Base-by-base conservation (phyloP, 257 asterid species). In the Petrea volubilis region DNA sequence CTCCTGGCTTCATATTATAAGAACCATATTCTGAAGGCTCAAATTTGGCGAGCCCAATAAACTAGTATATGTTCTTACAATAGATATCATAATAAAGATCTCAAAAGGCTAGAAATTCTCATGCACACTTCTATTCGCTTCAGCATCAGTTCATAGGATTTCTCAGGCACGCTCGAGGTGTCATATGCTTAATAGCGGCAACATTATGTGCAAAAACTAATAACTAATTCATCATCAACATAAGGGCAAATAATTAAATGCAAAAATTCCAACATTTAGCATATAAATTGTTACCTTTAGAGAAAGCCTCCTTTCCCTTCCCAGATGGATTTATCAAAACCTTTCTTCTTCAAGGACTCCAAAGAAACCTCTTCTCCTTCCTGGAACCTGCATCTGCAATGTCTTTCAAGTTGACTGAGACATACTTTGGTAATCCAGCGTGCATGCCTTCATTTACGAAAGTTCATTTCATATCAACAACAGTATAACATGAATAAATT, bases 311-410 rank as follows among this genome's bases (percentile, higher is more conserved):
- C 96, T 87, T 68, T 92, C 98, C 80, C 99, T 86, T 64, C 98
- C n/a, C 99, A 0, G 99, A 92, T 67, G 98, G 99, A 62, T 95
- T 95, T 69, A 95, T 90, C 73, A 95, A 65, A n/a, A 67, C 99
- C 96, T 77, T 78, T 95, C 77, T 65, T 72, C 84, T 87, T 92
- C 90, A 95, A 80, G 7, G 99, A 85, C 84, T 92, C 97, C 81
- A 90, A 74, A 7, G 99, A 92, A 53, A 95, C 96, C 84, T 83
- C 98, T 77, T 92, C 98, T 38, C 99, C 98, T 74, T 88, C 99
- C 78, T 85, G 68, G 74, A 95, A 95, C 36, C 98, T 0, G 91
- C 96, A 3, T 76, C 92, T 50, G 78, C 95, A 43, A 95, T 86
- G 71, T 90, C 96, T 77, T 87, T 86, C 82, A 95, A 80, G 88